phyloP scores from a whole-genome alignment of 805 yeast genomes.

The baker's yeast (Saccharomyces cerevisiae) region DNA sequence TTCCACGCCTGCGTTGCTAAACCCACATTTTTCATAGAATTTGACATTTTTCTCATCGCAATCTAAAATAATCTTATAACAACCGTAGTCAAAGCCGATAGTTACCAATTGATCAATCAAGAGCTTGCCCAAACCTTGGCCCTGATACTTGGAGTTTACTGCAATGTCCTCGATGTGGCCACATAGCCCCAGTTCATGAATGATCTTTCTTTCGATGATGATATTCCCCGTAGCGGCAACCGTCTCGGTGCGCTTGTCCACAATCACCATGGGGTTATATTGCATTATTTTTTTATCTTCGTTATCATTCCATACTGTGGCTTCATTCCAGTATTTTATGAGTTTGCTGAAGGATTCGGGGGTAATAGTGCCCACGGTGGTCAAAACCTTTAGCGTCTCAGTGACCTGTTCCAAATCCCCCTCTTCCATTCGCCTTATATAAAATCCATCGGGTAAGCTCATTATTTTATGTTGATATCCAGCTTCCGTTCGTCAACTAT shows the following conservation, averaged over 20 bases:
- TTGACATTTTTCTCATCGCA: conserved; percentile 76
- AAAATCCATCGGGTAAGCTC: conserved; percentile 42
- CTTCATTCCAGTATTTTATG: conserved; percentile 48
- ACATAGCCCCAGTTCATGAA: conserved; percentile 75
- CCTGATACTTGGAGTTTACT: conserved; percentile 67
- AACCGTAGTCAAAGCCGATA: conserved; percentile 53
- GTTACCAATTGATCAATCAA: conserved; percentile 55
- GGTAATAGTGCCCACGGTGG: conserved; percentile 73
- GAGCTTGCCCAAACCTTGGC: conserved; percentile 66
- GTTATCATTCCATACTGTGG: conserved; percentile 20
- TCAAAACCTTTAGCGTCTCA: conserved; percentile 56
- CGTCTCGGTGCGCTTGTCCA: conserved; percentile 35
- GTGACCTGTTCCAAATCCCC: conserved; percentile 57
- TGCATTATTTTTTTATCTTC: conserved; percentile 30
- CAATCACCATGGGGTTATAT: conserved; percentile 66
- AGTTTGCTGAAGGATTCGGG: conserved; percentile 41
- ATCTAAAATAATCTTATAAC: conserved; percentile 85
- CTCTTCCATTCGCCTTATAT: conserved; percentile 46
- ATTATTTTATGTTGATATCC: background rate
- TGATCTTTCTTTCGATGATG: conserved; percentile 69
- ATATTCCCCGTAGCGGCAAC: conserved; percentile 83
- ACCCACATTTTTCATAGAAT: conserved; percentile 87
- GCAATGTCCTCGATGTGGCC: conserved; percentile 97
- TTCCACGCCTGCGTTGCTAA: conserved; percentile 54
- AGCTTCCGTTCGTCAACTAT: background rate